These are phyloP conservation scores for Populus tremula DNA, from an alignment of 345 rosid genomes.

Conservation along the genomic window DNA sequence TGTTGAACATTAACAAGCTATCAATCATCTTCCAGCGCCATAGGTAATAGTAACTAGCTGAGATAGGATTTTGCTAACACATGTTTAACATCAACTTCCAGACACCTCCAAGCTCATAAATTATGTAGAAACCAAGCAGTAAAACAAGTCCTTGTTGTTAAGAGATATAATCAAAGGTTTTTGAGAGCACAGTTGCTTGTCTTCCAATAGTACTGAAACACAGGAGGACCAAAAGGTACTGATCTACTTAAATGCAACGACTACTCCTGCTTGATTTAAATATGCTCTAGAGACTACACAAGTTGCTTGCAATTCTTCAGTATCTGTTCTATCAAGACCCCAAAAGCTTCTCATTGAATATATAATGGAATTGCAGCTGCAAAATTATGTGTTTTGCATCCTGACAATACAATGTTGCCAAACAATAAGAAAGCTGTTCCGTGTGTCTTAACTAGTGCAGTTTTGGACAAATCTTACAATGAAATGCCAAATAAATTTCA, in stretches of 20 bases:
- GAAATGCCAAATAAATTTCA: too few relatives aligned
- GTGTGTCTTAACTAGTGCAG: too few relatives aligned
- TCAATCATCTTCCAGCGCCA: not conserved
- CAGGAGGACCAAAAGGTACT: not conserved
- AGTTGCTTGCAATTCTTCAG: not conserved
- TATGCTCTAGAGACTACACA: not conserved
- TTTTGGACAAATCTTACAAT: too few relatives aligned
- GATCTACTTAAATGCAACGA: not conserved
- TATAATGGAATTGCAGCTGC: not conserved
- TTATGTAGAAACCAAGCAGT: not conserved
- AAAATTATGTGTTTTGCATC: not conserved
- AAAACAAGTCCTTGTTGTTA: not conserved
- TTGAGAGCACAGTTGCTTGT: not conserved
- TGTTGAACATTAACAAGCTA: not conserved
- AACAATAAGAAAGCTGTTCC: not conserved
- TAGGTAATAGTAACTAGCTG: not conserved
- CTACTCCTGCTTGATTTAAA: not conserved
- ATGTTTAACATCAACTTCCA: not conserved
- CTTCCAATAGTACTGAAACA: not conserved
- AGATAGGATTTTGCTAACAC: not conserved
- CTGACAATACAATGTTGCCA: not conserved
- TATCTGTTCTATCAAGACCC: not conserved
- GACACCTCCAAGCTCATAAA: not conserved
- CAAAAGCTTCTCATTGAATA: not conserved
- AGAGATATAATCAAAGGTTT: not conserved